Evolutionary conservation across 108 stramenopile species (phyloP), one percentile per base, ranked within the genome.

Genomic region (Skeletonema marinoi): DNA sequence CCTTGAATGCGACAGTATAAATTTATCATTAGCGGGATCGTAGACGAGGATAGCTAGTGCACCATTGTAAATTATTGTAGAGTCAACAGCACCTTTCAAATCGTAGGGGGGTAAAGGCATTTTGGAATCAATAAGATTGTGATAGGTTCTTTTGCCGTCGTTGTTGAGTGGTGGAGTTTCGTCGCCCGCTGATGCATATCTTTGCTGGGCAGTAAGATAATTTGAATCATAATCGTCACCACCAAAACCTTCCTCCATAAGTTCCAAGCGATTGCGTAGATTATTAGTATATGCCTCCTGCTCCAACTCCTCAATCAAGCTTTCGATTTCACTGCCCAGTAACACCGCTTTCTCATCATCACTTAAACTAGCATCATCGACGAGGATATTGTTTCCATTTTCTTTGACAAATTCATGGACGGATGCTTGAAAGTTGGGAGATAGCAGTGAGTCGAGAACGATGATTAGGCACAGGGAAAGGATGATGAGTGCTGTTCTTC

Each of bases 11-110:
- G 10, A 29, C 3, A 39, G 36, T 19, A 64, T 10, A 29, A 64
- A 64, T 39, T 17, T 64, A 29, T 64, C 63, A 10, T 21, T n/a
- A 7, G 9, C 33, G 7, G 63, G 63, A 39, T 64, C 63, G n/a
- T 64, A 64, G 19, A 61, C 60, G 25, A 61, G 60, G 21, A 61
- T 32, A 1, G 70, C 70, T 31, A 25, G 14, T 31, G 60, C n/a
- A 5, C 32, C 32, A 32, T 31, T 14, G 60, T 32, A 61, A 11
- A 31, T 31, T 3, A 31, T 4, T 14, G 60, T 32, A 0, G 60
- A 31, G 25, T 61, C 60, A 14, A 32, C 60, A 4, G 25, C 60
- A n/a, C 32, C 21, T 32, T 61, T 32, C 60, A 61, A 32, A 4
- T 13, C 4, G 60, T 61, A 61, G 4, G 14, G 32, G 4, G 60